Base-by-base conservation (phyloP, 139 green algal genomes). In the Haematococcus sp. region DNA sequence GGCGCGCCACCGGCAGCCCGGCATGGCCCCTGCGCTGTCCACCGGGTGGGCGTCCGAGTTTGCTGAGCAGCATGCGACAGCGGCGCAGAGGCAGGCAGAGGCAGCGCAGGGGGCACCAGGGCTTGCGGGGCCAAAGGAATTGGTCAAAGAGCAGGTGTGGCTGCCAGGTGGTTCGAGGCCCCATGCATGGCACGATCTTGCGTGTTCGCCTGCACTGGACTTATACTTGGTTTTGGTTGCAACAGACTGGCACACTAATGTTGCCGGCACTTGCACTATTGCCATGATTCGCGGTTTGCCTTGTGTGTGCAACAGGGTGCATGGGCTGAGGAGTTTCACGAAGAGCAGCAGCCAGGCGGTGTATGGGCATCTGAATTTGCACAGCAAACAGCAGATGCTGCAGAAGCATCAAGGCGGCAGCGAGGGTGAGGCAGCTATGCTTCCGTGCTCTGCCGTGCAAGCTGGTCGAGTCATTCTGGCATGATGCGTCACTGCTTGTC, bases 41-140 rank as follows among this genome's bases (percentile, higher is more conserved):
- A 84, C 68, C 4, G 84, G 74, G 1, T 93, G 90, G 86, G 85
- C 84, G 0, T 19, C 67, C 2, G 80, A 90, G 70, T 90, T 81
- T 58, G 67, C 74, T 40, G 55, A 35, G 46, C 49, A 73, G 69
- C 74, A 79, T 19, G 31, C 34, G 3, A 23, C 23, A 9, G 2
- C 60, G 31, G 13, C 25, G 64, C 40, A 4, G 64, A n/a, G 7
- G 61, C 70, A 66, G 33, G 66, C 34, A 0, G 46, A 76, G 73
- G 70, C n/a, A n/a, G n/a, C 73, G 44, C 49, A 43, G 2, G 55
- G 25, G 1, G 59, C 22, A 32, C 54, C 59, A 58, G 68, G 59
- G 27, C 17, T 44, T 0, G 46, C 34, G 17, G 28, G 83, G 86
- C 82, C 81, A 3, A 49, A 80, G 13, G 79, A 91, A 69, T 87